phyloP scores from a whole-genome alignment of 1,284 basidiomycete species.

The Marasmius sp. region DNA sequence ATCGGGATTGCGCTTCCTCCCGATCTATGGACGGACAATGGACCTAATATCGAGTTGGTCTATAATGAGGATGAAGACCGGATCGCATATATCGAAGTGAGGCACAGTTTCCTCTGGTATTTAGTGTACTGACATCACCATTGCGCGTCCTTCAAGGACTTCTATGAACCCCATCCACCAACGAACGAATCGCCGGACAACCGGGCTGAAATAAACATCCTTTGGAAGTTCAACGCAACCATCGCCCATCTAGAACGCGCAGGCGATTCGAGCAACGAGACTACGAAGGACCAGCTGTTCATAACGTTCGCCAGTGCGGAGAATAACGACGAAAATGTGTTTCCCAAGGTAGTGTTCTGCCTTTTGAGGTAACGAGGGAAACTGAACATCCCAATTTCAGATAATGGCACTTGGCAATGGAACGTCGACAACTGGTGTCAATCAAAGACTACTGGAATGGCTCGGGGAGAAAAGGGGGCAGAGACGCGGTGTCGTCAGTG shows the following conservation, averaged over 20 bases:
- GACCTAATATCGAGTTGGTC: conserved; percentile 35
- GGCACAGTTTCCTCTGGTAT: background rate
- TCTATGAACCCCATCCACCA: conserved; percentile 27
- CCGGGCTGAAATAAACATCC: conserved; percentile 34
- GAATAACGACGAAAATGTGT: conserved; percentile 25
- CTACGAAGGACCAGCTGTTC: conserved; percentile 38
- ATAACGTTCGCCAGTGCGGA: conserved; percentile 44
- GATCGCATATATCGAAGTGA: conserved; percentile 40
- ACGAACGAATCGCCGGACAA: conserved; percentile 23
- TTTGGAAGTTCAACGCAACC: conserved; percentile 38
- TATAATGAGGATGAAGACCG: conserved; percentile 36
- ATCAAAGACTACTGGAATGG: conserved; percentile 40
- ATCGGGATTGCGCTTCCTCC: conserved; percentile 42
- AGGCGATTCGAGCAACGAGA: conserved; percentile 27
- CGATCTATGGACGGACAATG: conserved; percentile 41
- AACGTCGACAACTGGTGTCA: conserved; percentile 33
- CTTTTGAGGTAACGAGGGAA: conserved; percentile 11
- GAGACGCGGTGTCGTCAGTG: conserved; percentile 43
- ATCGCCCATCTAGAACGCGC: conserved; percentile 31
- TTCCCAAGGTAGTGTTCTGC: conserved; percentile 23
- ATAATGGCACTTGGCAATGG: conserved; percentile 41
- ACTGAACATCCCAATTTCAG: conserved; percentile 19
- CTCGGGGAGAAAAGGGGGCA: conserved; percentile 36
- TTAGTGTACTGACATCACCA: background rate
- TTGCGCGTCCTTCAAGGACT: conserved; percentile 28